Base-by-base conservation (phyloP, 106 monocot species). In the Ottelia alismoides region DNA sequence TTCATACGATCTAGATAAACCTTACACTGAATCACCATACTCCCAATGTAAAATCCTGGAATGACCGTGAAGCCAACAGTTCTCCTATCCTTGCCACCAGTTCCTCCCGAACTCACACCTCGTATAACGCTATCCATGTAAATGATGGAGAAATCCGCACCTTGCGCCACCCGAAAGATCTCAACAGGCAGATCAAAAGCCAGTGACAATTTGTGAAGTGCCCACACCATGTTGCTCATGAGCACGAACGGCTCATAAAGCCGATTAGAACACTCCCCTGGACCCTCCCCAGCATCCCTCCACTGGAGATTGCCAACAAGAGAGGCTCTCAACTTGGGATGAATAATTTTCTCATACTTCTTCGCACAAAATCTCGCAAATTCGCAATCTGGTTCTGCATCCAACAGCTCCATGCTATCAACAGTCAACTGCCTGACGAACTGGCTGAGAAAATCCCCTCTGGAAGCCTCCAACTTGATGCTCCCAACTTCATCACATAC, bases 51-150 rank as follows among this genome's bases (percentile, higher is more conserved):
- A 71, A 99, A 99, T 30, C 98, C 98, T 19, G 98, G 98, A 60
- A 90, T 70, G 4, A 99, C 85, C 1, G 98, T 90, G 58, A 99
- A 99, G 2, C 74, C 90, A 22, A 90, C 86, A 72, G 77, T 89
- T n/a, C 57, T 49, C 25, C 58, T 63, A 30, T 52, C 71, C 52
- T 45, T 43, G 25, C 18, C 20, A 28, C 32, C 53, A 5, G 11
- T 27, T 24, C n/a, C 48, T 35, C 35, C 25, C 1, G 27, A 12
- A 0, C 28, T 22, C 16, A 45, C 51, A 31, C 61, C 85, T n/a
- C 29, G 47, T 20, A 75, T 53, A 52, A 82, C 65, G 55, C 53
- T 90, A 70, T 99, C 98, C 98, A 99, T 99, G 68, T 75, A 90
- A 49, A 90, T 71, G 52, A 79, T 67, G 1, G 79, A 86, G 60